A percentile compares a stretch with the other conserved stretches of the same genome.
Conservation (phyloP, 2,329 filamentous ascomycete species). For the Aspergillus pseudonomiae region DNA sequence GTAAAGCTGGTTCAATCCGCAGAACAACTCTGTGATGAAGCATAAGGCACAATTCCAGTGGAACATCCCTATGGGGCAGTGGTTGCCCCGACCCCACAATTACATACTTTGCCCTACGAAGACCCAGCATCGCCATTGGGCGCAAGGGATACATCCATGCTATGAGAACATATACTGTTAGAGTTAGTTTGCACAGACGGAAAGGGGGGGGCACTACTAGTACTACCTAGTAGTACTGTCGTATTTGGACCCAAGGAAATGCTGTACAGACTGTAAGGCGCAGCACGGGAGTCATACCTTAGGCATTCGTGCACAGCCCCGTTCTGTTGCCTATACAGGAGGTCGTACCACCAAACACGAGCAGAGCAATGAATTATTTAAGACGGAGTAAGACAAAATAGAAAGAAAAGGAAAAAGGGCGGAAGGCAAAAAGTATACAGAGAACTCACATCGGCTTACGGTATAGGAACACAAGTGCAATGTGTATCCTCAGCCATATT, state of each 20-base stretch:
- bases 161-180: neutral
- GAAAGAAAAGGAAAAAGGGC: neutral
- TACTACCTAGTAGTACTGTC: too few relatives aligned
- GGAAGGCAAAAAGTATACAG: neutral
- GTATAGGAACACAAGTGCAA: neutral
- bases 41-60: neutral
- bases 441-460: neutral
- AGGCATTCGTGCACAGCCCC: neutral
- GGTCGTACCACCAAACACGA: neutral
- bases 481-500: too few relatives aligned
- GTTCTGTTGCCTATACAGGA: neutral
- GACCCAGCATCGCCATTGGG: neutral
- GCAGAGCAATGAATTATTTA: neutral
- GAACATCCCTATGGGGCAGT: neutral
- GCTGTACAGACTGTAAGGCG: neutral
- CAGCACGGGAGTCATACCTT: neutral
- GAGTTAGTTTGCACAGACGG: neutral
- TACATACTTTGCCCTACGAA: neutral
- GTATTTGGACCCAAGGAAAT: neutral
- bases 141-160: neutral
- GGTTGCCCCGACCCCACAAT: neutral
- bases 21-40: neutral
- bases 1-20: neutral
- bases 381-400: too few relatives aligned
- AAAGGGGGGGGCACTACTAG: neutral